These are phyloP conservation scores for Melampsora americana DNA, from an alignment of 1,284 basidiomycete species.

Conservation along the genomic window DNA sequence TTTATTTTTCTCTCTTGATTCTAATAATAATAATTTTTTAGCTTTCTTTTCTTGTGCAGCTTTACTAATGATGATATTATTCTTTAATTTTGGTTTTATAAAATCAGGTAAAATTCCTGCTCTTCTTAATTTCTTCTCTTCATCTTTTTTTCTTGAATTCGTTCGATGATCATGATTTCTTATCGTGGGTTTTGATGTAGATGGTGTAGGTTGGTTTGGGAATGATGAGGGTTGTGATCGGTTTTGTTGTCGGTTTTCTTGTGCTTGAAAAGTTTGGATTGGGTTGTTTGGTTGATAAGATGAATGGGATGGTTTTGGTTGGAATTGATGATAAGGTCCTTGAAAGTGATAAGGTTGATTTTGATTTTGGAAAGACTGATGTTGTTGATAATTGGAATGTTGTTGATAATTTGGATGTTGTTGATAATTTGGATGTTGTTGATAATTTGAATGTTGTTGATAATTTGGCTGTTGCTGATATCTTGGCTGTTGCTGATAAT, in stretches of 20 bases:
- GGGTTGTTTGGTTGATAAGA: constrained; percentile 10
- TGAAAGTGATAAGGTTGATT: neutral
- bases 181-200: neutral
- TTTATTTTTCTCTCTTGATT: neutral
- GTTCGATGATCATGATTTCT: neutral
- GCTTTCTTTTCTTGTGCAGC: constrained; percentile 23
- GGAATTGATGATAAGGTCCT: constrained; percentile 11
- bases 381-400: constrained; percentile 2
- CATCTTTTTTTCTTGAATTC: neutral
- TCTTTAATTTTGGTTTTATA: constrained; percentile 15
- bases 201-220: too few species aligned
- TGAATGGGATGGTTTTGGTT: neutral
- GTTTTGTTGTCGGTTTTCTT: neutral
- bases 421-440: neutral
- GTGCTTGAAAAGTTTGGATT: neutral
- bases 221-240: neutral
- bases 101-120: constrained; percentile 7
- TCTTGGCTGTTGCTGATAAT: neutral
- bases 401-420: constrained; percentile 3
- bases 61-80: constrained; percentile 16
- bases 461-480: neutral
- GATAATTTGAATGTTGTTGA: neutral
- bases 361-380: neutral
- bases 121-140: constrained; percentile 2
- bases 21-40: neutral